Evolutionary conservation across 352 stramenopile genomes (phyloP), one percentile per base, ranked within the genome.

Genomic region (Aphanomyces astaci): DNA sequence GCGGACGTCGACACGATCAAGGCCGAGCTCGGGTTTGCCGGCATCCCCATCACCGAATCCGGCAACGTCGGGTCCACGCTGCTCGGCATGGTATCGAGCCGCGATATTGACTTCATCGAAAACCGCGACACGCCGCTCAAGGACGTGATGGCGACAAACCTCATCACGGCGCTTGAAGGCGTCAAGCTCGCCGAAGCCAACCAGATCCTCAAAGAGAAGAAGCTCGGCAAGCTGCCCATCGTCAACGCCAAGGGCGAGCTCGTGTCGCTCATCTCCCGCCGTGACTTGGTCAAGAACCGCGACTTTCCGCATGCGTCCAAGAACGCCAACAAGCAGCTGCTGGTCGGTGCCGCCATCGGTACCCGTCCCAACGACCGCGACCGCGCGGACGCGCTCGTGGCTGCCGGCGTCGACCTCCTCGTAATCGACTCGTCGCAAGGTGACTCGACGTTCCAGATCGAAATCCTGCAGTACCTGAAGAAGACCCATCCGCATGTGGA

Each of bases 221-320:
- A 99, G 82, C 99, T 99, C 83, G 97, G 97, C 71, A 99, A 99
- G 82, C 84, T 99, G 19, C 97, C 97, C 22, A 98, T 99, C 46
- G 95, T 99, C 2, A 99, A 99, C 82, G 87, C 93, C 22, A 88
- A 97, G 45, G 95, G 97, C 63, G 94, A 99, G 76, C 93, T 99
- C 71, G 82, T 99, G 40, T 97, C 96, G 63, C 88, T 99, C 64
- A 99, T 99, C 77, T 98, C 96, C 62, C 82, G 97, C 45, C 98
- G 96, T 55, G 97, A 99, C 78, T 75, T 99, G 60, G 86, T 98
- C 71, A 99, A 99, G 85, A 97, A 98, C 78, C 88, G 89, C 62
- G 96, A 99, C 72, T 99, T 98, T 78, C 96, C 96, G 43, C 84
- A 97, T 72, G 95, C 97, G 2, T 98, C 92, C 49, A 98, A 98